phyloP scores from a whole-genome alignment of 2,329 filamentous ascomycete genomes.

The Colletotrichum godetiae region DNA sequence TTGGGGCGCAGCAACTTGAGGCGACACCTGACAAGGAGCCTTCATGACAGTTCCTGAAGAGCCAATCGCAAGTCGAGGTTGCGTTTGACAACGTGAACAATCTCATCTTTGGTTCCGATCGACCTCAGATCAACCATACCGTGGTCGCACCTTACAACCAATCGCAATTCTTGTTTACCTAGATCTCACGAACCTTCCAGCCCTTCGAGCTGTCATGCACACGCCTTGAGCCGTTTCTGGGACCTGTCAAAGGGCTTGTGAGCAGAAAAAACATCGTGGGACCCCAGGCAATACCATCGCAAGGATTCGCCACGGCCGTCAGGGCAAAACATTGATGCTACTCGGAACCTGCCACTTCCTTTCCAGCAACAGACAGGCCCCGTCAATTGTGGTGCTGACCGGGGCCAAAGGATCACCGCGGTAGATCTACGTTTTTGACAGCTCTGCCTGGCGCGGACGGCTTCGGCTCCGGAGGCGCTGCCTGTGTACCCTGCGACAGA shows the following conservation, averaged over 20 bases:
- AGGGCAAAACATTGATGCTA: conserved; percentile 36
- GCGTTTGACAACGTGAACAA: conserved; percentile 39
- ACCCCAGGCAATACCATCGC: conserved; percentile 12
- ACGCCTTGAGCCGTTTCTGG: conserved; percentile 28
- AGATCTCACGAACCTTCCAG: conserved; percentile 36
- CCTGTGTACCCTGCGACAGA: conserved; percentile 17
- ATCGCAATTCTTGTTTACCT: conserved; percentile 37
- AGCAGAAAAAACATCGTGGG: conserved; percentile 23
- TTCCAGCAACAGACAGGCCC: conserved; percentile 30
- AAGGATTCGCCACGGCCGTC: conserved; percentile 31
- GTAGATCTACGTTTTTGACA: conserved; percentile 36
- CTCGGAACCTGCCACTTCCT: conserved; percentile 35
- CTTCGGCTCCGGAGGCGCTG: conserved; percentile 30
- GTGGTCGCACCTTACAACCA: conserved; percentile 38
- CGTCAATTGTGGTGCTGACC: conserved; percentile 29
- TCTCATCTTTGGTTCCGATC: conserved; percentile 38
- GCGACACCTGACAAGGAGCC: conserved; percentile 36
- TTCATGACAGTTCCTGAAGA: conserved; percentile 42
- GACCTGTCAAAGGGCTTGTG: conserved; percentile 33
- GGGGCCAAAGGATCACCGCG: conserved; percentile 29
- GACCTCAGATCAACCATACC: conserved; percentile 36
- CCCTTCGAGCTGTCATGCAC: conserved; percentile 33
- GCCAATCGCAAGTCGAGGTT: conserved; percentile 48
- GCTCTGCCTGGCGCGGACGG: conserved; percentile 31
- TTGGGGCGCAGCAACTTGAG: conserved; percentile 36